Evolutionary conservation across 208 protist species (phyloP).

Genomic region (Leishmania gerbilli): DNA sequence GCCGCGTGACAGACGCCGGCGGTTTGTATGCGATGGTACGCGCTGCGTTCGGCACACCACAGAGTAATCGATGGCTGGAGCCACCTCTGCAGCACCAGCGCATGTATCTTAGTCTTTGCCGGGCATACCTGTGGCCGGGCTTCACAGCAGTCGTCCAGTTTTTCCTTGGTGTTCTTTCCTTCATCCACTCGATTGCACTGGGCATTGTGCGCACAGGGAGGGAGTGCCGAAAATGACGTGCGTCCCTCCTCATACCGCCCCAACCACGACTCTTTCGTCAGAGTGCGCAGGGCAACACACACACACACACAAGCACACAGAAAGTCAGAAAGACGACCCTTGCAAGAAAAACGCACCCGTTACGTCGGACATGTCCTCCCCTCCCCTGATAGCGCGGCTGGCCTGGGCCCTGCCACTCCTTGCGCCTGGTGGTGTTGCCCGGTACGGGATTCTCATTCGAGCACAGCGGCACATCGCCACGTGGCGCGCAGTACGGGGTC

Average conservation of each 20-base stretch:
- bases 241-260: neutral
- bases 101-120: neutral
- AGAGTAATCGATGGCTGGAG: neutral
- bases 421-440: neutral
- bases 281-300: neutral
- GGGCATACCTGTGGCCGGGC: neutral
- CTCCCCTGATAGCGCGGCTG: neutral
- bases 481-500: slow-evolving; percentile 3
- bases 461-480: neutral
- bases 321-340: neutral
- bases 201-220: neutral
- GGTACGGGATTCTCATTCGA: neutral
- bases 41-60: neutral
- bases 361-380: neutral
- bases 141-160: neutral
- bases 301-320: neutral
- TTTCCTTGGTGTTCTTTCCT: neutral
- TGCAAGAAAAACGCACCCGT: neutral
- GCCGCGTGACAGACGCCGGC: neutral
- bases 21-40: no score
- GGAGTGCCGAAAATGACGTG: neutral
- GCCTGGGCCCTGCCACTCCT: neutral
- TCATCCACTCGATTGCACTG: neutral
- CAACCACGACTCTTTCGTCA: neutral
- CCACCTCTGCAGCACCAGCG: neutral